Evolutionary conservation across 768 basidiomycete genomes (phyloP).

Genomic region (Cystobasidium ongulense): DNA sequence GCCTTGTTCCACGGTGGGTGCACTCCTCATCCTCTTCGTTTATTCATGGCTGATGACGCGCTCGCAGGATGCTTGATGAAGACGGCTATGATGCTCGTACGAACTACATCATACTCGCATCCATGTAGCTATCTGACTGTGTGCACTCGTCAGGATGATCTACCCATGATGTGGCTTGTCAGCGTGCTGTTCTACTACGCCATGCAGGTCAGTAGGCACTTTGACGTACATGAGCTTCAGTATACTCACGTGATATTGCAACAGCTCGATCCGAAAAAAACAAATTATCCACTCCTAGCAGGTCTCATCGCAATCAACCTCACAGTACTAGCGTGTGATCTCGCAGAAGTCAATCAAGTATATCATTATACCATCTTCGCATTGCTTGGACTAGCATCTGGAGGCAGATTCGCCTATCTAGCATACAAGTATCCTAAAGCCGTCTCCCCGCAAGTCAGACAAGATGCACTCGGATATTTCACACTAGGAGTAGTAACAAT

Average conservation of each 20-base stretch:
- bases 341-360: not conserved
- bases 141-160: conserved; percentile 12
- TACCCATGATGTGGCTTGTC: conserved; percentile 32
- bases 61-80: conserved; percentile 16
- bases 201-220: conserved; percentile 12
- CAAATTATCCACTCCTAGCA: not conserved
- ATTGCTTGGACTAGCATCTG: not conserved
- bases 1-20: conserved; percentile 23
- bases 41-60: not conserved
- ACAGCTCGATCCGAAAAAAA: not conserved
- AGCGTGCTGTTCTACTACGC: conserved; percentile 7
- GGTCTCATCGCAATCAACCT: conserved; percentile 2
- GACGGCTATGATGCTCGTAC: conserved; percentile 21
- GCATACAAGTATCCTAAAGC: conserved; percentile 2
- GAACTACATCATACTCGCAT: not conserved
- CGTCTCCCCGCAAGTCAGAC: not conserved
- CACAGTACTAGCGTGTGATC: not conserved
- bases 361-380: conserved; percentile 20
- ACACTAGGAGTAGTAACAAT: not conserved
- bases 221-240: not conserved
- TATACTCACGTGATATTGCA: not conserved
- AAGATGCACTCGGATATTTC: not conserved
- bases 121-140: not conserved
- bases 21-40: not conserved
- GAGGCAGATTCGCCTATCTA: conserved; percentile 10